Evolutionary conservation across 2,329 filamentous ascomycete genomes (phyloP), one percentile per base, ranked within the genome.

Genomic region (Pseudogymnoascus sp.): DNA sequence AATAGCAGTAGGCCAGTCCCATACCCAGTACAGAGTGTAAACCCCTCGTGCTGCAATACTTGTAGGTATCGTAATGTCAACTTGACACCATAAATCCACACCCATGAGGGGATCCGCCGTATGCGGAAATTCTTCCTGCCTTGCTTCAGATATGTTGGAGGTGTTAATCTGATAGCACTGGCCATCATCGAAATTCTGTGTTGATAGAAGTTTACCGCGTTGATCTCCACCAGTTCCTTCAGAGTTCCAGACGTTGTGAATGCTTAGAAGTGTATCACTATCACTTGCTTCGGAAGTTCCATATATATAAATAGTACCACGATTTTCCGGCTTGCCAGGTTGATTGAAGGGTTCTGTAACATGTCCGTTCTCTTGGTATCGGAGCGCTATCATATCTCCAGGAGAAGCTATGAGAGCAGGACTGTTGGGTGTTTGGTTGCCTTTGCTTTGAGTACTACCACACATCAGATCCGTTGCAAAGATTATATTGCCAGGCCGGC

Each of bases 11-110:
- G 87, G 86, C 90, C 91, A 97, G 74, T 94, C 87, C 92, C 92
- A 97, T 58, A 96, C 86, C 92, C 92, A 97, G 78, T 95, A 94
- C 60, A 95, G 75, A 3, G 90, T 92, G 72, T 91, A 89, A 33
- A 81, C 79, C 44, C 84, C 81, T 41, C 84, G 84, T 6, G 78
- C 72, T 29, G 58, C 15, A 41, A 36, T 39, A 36, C 17, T 33
- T 58, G 24, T 21, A 33, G 36, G 24, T 58, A 33, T 21, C 10
- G 31, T 39, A 60, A 60, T 24, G 21, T 60, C 37, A 21, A 21
- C 36, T 41, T 60, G 58, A 33, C 58, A 41, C 39, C 39, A 41
- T 15, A 41, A 21, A 15, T 60, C 37, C 11, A 3, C n/a, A 31
- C 59, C 59, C 59, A 33, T 60, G 35, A 86, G 82, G 60, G 75